Conservation (phyloP, 176 grass and related monocot genomes). For the Phyllostachys edulis region DNA sequence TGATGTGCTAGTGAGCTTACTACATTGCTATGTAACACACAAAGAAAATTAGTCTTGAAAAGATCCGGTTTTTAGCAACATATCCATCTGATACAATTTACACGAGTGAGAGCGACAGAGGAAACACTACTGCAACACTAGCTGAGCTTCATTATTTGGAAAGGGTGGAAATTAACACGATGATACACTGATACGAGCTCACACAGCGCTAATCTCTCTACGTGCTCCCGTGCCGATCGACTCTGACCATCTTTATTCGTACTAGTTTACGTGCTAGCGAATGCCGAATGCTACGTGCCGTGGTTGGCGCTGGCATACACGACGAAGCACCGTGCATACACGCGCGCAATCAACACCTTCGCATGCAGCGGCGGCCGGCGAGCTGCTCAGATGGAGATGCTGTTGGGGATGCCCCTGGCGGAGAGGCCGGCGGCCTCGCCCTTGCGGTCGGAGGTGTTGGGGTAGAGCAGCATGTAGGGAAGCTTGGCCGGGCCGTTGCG, state of each 20-base stretch:
- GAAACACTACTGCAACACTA: too few species aligned
- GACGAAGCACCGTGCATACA: too few species aligned
- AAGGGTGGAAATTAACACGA: neutral
- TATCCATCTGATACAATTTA: too few species aligned
- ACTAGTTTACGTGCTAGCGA: neutral
- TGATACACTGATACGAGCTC: neutral
- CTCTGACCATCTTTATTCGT: neutral
- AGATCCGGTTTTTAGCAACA: too few species aligned
- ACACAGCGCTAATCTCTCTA: neutral
- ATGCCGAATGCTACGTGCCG: neutral
- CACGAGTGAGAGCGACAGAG: too few species aligned
- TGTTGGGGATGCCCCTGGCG: constrained; percentile 76
- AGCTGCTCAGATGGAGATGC: constrained; percentile 59
- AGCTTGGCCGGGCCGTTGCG: constrained; percentile 52
- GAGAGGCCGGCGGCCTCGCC: constrained; percentile 45
- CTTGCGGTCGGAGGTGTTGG: constrained; percentile 57
- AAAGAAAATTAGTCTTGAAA: too few species aligned
- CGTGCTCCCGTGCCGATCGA: neutral
- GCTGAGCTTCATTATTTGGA: neutral
- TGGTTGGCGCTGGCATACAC: neutral
- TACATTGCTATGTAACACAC: too few species aligned
- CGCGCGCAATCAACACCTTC: too few species aligned
- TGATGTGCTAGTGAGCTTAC: too few species aligned
- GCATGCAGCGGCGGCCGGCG: neutral
- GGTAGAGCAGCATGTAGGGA: constrained; percentile 76